Conservation (phyloP, 176 grass and related monocot genomes). For the Otatea glauca region DNA sequence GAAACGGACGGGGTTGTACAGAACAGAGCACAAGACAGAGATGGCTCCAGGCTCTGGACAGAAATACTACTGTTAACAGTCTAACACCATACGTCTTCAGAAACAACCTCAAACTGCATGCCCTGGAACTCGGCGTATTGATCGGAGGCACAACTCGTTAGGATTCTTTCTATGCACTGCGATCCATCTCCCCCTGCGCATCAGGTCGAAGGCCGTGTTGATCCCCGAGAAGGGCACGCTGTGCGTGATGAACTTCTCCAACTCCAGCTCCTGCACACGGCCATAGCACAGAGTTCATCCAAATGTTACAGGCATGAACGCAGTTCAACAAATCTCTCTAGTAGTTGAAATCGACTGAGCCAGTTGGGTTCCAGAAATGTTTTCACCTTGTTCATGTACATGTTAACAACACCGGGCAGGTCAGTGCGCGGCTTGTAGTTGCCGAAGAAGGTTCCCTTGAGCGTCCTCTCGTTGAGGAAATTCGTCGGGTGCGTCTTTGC, state of each 20-base stretch:
- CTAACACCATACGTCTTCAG: neutral
- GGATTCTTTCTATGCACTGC: neutral
- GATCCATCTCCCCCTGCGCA: conserved; percentile 57
- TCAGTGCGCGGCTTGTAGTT: conserved; percentile 57
- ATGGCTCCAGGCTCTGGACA: neutral
- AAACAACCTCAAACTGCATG: neutral
- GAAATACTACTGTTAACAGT: neutral
- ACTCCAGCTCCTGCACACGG: conserved; percentile 57
- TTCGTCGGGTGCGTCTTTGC: conserved; percentile 61
- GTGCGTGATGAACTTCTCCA: conserved; percentile 95
- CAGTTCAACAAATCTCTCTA: too few relatives aligned
- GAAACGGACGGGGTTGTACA: neutral
- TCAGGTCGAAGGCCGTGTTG: conserved; percentile 89
- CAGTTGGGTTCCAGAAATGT: too few relatives aligned
- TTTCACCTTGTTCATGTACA: conserved; percentile 56
- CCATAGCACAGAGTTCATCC: too few relatives aligned
- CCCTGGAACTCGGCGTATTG: neutral
- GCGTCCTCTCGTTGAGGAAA: conserved; percentile 55
- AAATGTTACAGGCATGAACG: too few relatives aligned
- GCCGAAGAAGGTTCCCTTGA: conserved; percentile 60
- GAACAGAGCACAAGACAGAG: neutral
- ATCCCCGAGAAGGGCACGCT: conserved; percentile 81
- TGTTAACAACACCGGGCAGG: conserved; percentile 51
- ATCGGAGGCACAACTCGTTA: neutral
- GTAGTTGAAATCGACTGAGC: too few relatives aligned